Evolutionary conservation across 805 yeast genomes (phyloP), one percentile per base, ranked within the genome.

Genomic region (Schwanniomyces sp.): DNA sequence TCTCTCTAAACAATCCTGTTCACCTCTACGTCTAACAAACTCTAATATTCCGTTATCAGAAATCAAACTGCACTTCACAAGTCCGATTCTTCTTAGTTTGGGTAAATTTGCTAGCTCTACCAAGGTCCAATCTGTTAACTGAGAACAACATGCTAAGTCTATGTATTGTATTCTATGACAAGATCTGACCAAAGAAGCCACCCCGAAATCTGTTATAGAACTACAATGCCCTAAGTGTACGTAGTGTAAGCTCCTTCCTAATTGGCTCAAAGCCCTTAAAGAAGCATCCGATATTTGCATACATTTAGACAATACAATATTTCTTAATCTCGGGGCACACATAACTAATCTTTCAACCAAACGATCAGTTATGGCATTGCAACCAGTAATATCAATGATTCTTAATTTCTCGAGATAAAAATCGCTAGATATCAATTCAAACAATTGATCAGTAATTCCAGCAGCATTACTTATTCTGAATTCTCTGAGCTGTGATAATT

Each of bases 211-310:
- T 1, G 97, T 92, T 48, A 92, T 87, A 59, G 86, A 82, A 40
- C 84, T 79, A 71, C 99, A 94, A 70, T 92, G 98, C 14, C 98
- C 98, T 51, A 92, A 77, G 69, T 94, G 98, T 43, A 94, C 78
- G 57, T 91, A 90, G 60, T 91, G 97, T 55, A 92, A 74, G 55
- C 85, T 84, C 58, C 86, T 80, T 4, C 92, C 96, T 49, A 94
- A 74, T 27, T 75, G 76, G 6, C 95, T 79, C 52, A 94, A 74
- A 14, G 88, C 81, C 44, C 82, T 74, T 37, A 92, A 70, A 2
- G 95, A 83, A 1, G 84, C 78, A 70, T 92, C 97, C 0, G 97
- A 89, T 26, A 92, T 82, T 59, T 84, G 84, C 60, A 84, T 74
- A 72, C 98, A 94, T 66, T 94, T 94, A 7, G 96, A 91, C 48